phyloP scores from a whole-genome alignment of 1,139 yeast genomes.

The Protomyces gravidus region DNA sequence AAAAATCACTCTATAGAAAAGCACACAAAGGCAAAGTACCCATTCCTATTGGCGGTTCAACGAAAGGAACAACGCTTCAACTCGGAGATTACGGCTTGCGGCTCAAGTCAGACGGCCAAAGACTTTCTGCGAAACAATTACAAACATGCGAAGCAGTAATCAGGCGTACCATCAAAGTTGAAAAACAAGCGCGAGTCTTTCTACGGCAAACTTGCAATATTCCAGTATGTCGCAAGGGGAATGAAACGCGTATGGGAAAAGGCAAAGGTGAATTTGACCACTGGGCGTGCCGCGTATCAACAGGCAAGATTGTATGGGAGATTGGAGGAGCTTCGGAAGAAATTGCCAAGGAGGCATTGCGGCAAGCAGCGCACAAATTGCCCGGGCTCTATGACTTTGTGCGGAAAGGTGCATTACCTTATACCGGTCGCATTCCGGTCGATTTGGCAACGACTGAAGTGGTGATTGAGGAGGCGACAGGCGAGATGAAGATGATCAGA shows the following conservation, averaged over 20 bases:
- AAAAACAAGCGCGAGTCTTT: slow-evolving; percentile 57
- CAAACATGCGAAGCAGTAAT: slow-evolving; percentile 86
- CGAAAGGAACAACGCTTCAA: slow-evolving; percentile 73
- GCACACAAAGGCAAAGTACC: slow-evolving; percentile 93
- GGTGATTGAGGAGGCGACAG: slow-evolving; percentile 10
- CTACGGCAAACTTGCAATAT: slow-evolving; percentile 79
- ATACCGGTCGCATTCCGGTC: slow-evolving; percentile 52
- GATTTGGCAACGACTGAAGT: slow-evolving; percentile 17
- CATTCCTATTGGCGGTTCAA: slow-evolving; percentile 91
- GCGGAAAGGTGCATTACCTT: slow-evolving; percentile 58
- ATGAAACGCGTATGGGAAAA: slow-evolving; percentile 99
- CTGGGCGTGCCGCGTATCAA: slow-evolving; percentile 95
- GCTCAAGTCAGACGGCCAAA: slow-evolving; percentile 75
- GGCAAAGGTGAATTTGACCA: slow-evolving; percentile 98
- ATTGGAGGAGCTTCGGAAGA: slow-evolving; percentile 79
- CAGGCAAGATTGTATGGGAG: slow-evolving; percentile 89
- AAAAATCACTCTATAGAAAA: slow-evolving; percentile 67
- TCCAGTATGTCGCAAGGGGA: slow-evolving; percentile 94
- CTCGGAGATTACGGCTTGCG: slow-evolving; percentile 86
- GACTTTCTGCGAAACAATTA: slow-evolving; percentile 84
- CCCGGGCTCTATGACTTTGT: slow-evolving; percentile 92
- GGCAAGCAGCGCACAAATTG: slow-evolving; percentile 85
- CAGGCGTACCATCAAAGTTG: slow-evolving; percentile 61
- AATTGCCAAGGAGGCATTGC: slow-evolving; percentile 84
- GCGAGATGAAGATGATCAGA: slow-evolving; percentile 10